phyloP scores from a whole-genome alignment of 306 rosid genomes.

The Gastrolobium villosum region DNA sequence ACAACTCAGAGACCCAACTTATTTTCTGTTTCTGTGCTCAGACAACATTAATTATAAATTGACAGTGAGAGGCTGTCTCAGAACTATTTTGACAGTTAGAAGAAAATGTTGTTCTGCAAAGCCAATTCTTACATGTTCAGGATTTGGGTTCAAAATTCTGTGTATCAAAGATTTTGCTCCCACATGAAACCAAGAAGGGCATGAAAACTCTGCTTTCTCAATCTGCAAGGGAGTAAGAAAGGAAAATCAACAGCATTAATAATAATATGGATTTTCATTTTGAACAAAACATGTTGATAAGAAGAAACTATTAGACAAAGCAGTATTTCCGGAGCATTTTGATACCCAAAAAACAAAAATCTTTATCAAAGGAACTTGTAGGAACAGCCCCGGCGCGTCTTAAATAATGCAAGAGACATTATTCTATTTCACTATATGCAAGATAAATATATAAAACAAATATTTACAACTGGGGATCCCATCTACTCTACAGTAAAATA shows the following conservation, averaged over 20 bases:
- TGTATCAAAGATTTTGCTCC: conserved; percentile 84
- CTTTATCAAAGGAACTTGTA: conserved; percentile 31
- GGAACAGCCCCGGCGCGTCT: conserved; percentile 36
- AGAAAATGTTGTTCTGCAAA: conserved; percentile 33
- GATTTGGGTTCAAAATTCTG: conserved; percentile 81
- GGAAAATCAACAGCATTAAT: background rate
- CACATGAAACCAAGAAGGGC: conserved; percentile 88
- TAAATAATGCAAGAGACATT: conserved; percentile 19
- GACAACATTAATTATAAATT: conserved; percentile 23
- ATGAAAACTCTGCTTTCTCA: conserved; percentile 81
- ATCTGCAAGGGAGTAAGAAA: conserved; percentile 62
- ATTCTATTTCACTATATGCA: background rate
- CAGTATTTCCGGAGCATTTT: conserved; percentile 17
- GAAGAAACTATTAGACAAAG: conserved; percentile 29
- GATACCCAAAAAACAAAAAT: background rate
- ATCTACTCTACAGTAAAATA: background rate
- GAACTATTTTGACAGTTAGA: background rate
- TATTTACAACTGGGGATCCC: conserved; percentile 21
- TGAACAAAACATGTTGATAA: background rate
- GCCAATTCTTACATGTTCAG: conserved; percentile 73
- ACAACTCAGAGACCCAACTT: conserved; percentile 30
- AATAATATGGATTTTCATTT: conserved; percentile 18
- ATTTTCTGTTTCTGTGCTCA: conserved; percentile 15
- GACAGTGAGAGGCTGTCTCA: conserved; percentile 14
- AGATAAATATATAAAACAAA: conserved; percentile 31